A percentile compares a stretch with the other conserved stretches of the same genome.
Evolutionary conservation across 768 basidiomycete genomes (phyloP).

Genomic region (Arthromyces matolae): DNA sequence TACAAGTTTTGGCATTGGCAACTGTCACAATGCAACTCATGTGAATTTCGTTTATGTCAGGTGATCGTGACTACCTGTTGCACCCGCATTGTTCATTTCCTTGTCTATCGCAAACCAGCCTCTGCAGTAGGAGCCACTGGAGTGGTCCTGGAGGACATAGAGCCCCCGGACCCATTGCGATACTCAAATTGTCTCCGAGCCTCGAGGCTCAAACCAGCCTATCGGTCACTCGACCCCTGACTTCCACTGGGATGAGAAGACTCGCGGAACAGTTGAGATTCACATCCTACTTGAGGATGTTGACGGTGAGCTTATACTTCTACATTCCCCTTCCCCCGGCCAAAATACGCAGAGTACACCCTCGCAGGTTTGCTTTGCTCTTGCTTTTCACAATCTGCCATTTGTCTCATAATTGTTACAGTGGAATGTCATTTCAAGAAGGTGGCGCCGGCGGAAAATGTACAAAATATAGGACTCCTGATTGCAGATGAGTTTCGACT

Average conservation of each 20-base stretch:
- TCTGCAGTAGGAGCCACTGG: too few species aligned
- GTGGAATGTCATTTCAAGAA: conserved; percentile 93
- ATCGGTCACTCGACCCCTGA: conserved; percentile 95
- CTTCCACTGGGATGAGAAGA: conserved; percentile 96
- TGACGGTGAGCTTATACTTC: conserved; percentile 93
- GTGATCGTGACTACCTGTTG: too few species aligned
- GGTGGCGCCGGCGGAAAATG: conserved; percentile 98
- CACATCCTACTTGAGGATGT: conserved; percentile 95
- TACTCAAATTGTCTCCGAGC: conserved; percentile 30
- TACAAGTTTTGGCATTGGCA: too few species aligned
- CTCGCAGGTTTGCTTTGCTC: conserved; percentile 51
- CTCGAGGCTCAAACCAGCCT: conserved; percentile 96
- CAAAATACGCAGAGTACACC: conserved; percentile 94
- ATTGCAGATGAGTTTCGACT: conserved; percentile 96
- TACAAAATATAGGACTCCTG: conserved; percentile 86
- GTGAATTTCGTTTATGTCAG: too few species aligned
- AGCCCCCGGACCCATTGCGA: too few species aligned
- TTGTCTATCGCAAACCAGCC: too few species aligned
- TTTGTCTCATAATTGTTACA: conserved; percentile 31
- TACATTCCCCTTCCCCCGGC: conserved; percentile 88
- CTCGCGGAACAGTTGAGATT: conserved; percentile 87
- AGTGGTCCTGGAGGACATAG: too few species aligned
- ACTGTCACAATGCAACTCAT: too few species aligned
- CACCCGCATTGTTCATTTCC: too few species aligned
- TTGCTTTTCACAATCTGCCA: neutral